Evolutionary conservation across 306 rosid species (phyloP).

Genomic region (Quercus parvula): DNA sequence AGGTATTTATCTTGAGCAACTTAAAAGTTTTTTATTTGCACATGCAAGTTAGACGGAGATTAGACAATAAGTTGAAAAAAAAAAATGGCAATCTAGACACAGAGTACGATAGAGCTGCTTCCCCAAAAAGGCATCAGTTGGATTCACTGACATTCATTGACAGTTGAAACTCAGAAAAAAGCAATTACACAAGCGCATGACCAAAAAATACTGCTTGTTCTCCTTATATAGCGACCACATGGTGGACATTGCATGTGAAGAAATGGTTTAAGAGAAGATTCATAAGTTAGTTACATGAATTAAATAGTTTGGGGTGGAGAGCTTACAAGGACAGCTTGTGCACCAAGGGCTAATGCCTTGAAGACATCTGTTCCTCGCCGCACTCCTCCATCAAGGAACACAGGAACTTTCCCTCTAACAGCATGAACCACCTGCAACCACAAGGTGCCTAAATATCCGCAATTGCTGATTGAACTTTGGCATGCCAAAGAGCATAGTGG

Average conservation of each 20-base stretch:
- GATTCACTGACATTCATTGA: not conserved
- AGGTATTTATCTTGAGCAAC: not conserved
- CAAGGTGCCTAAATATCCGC: not conserved
- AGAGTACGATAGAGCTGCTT: not conserved
- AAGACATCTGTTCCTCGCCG: conserved; percentile 65
- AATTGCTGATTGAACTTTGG: not conserved
- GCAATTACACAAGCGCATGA: not conserved
- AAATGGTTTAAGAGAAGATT: not conserved
- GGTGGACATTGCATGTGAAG: not conserved
- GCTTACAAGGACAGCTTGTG: conserved; percentile 60
- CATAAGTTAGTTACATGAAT: not conserved
- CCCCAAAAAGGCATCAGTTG: not conserved
- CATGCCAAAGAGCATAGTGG: not conserved
- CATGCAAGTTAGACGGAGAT: not conserved
- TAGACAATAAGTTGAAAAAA: not conserved
- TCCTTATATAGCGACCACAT: not conserved
- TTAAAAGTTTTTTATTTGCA: not conserved
- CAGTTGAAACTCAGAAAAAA: not conserved
- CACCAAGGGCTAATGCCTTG: conserved; percentile 69
- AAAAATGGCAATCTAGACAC: not conserved
- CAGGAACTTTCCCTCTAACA: conserved; percentile 51
- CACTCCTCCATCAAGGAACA: conserved; percentile 60
- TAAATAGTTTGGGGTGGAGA: not conserved
- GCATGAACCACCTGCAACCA: conserved; percentile 49
- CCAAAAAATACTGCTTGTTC: not conserved